Evolutionary conservation across 2,329 filamentous ascomycete genomes (phyloP).

Genomic region (Verticillium zaregamsianum): DNA sequence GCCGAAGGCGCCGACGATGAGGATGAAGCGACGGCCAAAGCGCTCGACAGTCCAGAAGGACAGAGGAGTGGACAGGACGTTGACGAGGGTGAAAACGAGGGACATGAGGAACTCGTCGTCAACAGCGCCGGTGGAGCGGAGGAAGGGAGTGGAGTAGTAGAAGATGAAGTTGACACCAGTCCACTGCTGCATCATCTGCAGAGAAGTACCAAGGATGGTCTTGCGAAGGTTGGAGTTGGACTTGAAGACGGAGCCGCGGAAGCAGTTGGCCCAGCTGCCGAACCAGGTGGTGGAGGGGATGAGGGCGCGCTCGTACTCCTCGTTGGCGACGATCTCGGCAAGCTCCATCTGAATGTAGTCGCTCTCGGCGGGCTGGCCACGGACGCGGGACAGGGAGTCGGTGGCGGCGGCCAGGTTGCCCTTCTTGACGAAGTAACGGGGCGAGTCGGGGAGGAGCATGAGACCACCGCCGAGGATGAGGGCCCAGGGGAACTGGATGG

Average conservation of each 20-base stretch:
- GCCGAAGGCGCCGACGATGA: slow-evolving; percentile 72
- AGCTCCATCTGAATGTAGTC: slow-evolving; percentile 75
- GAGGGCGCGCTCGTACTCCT: slow-evolving; percentile 74
- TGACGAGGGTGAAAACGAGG: slow-evolving; percentile 83
- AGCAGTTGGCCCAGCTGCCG: slow-evolving; percentile 65
- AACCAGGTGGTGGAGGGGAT: slow-evolving; percentile 64
- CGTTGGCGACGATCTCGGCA: slow-evolving; percentile 82
- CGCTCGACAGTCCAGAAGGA: slow-evolving; percentile 85
- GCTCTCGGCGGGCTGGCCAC: slow-evolving; percentile 69
- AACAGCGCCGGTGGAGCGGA: slow-evolving; percentile 73
- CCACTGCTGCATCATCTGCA: slow-evolving; percentile 79
- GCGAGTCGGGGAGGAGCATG: slow-evolving; percentile 76
- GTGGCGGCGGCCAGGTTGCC: slow-evolving; percentile 64
- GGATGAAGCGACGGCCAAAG: slow-evolving; percentile 74
- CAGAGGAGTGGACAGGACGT: slow-evolving; percentile 78
- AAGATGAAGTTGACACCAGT: slow-evolving; percentile 94
- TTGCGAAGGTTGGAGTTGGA: slow-evolving; percentile 66
- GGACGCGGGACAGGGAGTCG: slow-evolving; percentile 59
- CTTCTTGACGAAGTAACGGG: slow-evolving; percentile 80
- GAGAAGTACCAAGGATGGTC: slow-evolving; percentile 65
- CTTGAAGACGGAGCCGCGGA: slow-evolving; percentile 58
- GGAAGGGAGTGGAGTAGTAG: slow-evolving; percentile 82
- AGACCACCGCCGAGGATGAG: slow-evolving; percentile 70
- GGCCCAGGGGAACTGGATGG: slow-evolving; percentile 76
- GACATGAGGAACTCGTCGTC: slow-evolving; percentile 76